phyloP scores from a whole-genome alignment of 495 filamentous ascomycete species.

The Aspergillus egyptiacus region DNA sequence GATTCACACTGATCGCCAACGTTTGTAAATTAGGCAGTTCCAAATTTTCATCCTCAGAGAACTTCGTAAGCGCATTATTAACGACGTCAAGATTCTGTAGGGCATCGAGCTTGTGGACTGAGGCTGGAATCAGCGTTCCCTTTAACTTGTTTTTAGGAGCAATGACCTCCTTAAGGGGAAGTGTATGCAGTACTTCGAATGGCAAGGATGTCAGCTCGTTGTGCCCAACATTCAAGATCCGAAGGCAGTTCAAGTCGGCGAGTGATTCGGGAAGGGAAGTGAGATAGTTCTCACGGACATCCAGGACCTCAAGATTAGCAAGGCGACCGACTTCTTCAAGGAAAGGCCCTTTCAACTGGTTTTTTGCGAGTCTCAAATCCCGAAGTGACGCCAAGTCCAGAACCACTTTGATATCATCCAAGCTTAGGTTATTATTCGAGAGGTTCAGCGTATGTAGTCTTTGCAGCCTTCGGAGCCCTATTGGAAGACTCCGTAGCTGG shows the following conservation, averaged over 20 bases:
- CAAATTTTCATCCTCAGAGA: slow-evolving; percentile 47
- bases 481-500: slow-evolving; percentile 60
- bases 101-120: slow-evolving; percentile 49
- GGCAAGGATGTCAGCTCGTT: slow-evolving; percentile 69
- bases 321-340: slow-evolving; percentile 52
- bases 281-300: slow-evolving; percentile 75
- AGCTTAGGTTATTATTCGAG: slow-evolving; percentile 72
- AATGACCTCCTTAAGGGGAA: slow-evolving; percentile 68
- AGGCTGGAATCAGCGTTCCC: slow-evolving; percentile 61
- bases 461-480: slow-evolving; percentile 66
- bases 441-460: slow-evolving; percentile 76
- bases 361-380: slow-evolving; percentile 78
- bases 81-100: slow-evolving; percentile 73
- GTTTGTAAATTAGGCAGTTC: slow-evolving; percentile 66
- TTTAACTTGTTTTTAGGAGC: slow-evolving; percentile 74
- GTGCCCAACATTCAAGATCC: slow-evolving; percentile 67
- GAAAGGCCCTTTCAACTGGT: slow-evolving; percentile 62
- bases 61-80: slow-evolving; percentile 60
- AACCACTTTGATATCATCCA: slow-evolving; percentile 65
- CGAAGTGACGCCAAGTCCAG: slow-evolving; percentile 61
- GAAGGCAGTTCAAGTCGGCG: slow-evolving; percentile 56
- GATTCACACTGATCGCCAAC: slow-evolving; percentile 69
- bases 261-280: slow-evolving; percentile 68
- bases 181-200: slow-evolving; percentile 54
- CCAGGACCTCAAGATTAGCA: slow-evolving; percentile 65